These are phyloP conservation scores for Fusarium sororula DNA, from an alignment of 2,329 filamentous ascomycete genomes.

Conservation along the genomic window DNA sequence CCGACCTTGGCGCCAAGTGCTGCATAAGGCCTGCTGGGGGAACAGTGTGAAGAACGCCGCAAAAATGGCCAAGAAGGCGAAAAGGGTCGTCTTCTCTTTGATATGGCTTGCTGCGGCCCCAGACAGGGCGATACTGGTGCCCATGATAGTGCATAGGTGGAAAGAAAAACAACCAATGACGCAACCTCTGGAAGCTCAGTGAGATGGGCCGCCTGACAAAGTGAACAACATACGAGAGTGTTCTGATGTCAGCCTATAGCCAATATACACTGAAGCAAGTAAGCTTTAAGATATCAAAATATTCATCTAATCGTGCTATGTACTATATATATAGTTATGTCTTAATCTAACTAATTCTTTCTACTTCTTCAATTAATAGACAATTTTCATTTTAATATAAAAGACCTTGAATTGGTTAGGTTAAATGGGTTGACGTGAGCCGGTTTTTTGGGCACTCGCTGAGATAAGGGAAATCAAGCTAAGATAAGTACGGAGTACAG, in stretches of 20 bases:
- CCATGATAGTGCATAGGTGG: constrained; percentile 42
- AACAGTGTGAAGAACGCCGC: constrained; percentile 49
- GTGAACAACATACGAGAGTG: neutral
- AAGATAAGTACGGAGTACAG: neutral
- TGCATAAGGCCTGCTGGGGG: constrained; percentile 48
- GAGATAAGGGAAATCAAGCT: neutral
- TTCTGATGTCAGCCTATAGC: neutral
- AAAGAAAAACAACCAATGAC: constrained; percentile 40
- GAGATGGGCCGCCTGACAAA: fast-evolving
- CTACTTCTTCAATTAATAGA: too few species aligned
- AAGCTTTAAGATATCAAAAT: too few species aligned
- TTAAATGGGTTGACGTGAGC: fast-evolving
- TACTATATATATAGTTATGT: too few species aligned
- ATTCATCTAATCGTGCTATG: too few species aligned
- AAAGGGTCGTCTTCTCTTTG: constrained; percentile 45
- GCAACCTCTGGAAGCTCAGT: constrained; percentile 21
- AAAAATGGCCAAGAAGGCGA: constrained; percentile 45
- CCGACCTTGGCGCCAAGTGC: constrained; percentile 48
- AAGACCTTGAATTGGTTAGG: too few species aligned
- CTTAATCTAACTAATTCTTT: too few species aligned
- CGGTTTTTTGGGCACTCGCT: fast-evolving
- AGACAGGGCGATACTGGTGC: constrained; percentile 41
- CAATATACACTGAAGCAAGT: too few species aligned
- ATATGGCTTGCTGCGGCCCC: constrained; percentile 40
- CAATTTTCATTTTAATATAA: too few species aligned